phyloP scores from a whole-genome alignment of 306 rosid species.

The Castanea sativa region DNA sequence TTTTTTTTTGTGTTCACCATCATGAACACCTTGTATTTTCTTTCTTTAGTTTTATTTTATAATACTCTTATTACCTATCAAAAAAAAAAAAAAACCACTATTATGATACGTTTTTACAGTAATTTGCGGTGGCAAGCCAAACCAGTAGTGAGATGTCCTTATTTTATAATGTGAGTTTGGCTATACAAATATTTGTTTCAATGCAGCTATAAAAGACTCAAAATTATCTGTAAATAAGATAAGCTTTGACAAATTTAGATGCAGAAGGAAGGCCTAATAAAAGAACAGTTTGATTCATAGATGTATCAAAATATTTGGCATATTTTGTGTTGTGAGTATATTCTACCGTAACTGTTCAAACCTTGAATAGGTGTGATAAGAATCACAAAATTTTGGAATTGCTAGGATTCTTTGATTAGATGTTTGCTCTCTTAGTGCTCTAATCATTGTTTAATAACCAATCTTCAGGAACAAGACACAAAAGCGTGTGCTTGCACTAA shows the following conservation, averaged over 20 bases:
- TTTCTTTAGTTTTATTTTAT: too few relatives aligned
- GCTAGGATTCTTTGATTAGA: neutral
- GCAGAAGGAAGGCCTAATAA: neutral
- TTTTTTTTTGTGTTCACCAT: too few relatives aligned
- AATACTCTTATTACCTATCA: too few relatives aligned
- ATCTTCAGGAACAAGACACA: slow-evolving; percentile 85
- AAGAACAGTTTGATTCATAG: neutral
- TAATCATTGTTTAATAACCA: slow-evolving; percentile 2
- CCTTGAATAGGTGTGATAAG: neutral
- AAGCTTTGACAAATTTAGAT: neutral
- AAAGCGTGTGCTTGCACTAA: slow-evolving; percentile 82
- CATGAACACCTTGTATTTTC: too few relatives aligned
- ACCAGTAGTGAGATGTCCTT: neutral
- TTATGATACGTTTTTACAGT: neutral
- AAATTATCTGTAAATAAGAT: neutral
- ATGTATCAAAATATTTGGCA: neutral
- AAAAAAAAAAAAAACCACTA: neutral
- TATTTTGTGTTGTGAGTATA: neutral
- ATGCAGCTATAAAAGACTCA: neutral
- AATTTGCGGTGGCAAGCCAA: neutral
- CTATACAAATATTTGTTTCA: neutral
- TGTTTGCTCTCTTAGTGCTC: neutral
- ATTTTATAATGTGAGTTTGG: neutral
- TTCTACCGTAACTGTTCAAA: neutral
- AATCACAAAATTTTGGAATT: neutral